Conservation (phyloP, 208 protist genomes). For the Leishmania turanica region DNA sequence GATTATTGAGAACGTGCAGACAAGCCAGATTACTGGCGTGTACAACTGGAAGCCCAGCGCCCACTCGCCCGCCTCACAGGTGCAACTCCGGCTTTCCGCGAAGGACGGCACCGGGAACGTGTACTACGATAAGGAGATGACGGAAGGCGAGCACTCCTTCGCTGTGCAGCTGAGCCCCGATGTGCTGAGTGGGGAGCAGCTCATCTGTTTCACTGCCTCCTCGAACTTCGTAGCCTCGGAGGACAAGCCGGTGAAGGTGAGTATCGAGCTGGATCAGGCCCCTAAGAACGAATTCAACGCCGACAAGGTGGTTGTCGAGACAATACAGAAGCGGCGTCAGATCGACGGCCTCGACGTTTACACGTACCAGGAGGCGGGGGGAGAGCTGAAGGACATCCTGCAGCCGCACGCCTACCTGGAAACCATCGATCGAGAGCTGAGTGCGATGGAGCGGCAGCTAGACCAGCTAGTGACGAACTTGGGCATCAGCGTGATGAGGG, state of each 20-base stretch:
- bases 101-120: constrained; percentile 11
- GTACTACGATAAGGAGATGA: constrained; percentile 23
- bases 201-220: constrained; percentile 25
- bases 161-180: constrained; percentile 3
- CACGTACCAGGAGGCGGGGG: constrained; percentile 60
- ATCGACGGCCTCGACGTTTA: constrained; percentile 71
- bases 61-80: neutral
- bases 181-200: constrained; percentile 18
- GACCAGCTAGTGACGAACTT: constrained; percentile 13
- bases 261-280: constrained; percentile 24
- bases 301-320: constrained; percentile 15
- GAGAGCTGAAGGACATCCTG: constrained; percentile 65
- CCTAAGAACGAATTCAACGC: constrained; percentile 4
- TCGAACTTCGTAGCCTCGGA: constrained; percentile 12
- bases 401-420: constrained; percentile 59
- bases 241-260: constrained; percentile 16
- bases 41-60: constrained; percentile 38
- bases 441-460: constrained; percentile 14
- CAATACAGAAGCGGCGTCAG: constrained; percentile 18
- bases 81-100: constrained; percentile 14
- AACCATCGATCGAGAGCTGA: constrained; percentile 32
- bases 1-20: constrained; percentile 36
- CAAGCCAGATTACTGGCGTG: constrained; percentile 40
- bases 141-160: constrained; percentile 33
- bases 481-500: constrained; percentile 11